Conservation (phyloP, 805 yeast genomes). For the Wickerhamomyces chambardii region DNA sequence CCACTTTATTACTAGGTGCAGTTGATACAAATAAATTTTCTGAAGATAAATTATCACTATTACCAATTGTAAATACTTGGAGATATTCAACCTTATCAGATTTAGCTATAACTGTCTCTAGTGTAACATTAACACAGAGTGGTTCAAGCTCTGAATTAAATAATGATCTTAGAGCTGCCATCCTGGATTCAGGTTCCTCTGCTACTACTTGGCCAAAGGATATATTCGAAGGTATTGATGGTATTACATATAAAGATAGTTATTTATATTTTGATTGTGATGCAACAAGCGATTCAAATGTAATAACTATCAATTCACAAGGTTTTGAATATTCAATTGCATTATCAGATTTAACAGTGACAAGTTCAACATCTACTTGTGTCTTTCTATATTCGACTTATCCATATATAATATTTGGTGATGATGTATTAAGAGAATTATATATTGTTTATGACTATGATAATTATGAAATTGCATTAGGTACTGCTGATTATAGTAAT, state of each 20-base stretch:
- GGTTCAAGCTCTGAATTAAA: background rate
- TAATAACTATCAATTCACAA: background rate
- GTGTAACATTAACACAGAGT: background rate
- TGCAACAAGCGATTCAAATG: background rate
- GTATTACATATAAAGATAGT: background rate
- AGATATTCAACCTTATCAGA: background rate
- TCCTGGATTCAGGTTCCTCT: background rate
- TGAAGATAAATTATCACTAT: background rate
- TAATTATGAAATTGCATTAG: constrained; percentile 40
- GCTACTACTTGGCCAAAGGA: background rate
- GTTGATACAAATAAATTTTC: background rate
- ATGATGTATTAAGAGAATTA: constrained; percentile 48
- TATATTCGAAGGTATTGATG: background rate
- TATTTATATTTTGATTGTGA: background rate
- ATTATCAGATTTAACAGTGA: background rate
- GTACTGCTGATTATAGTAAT: constrained; percentile 21
- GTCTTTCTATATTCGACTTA: background rate
- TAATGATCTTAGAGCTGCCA: background rate
- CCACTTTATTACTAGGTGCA: background rate
- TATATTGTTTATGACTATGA: constrained; percentile 60
- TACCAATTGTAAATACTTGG: background rate
- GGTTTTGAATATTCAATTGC: background rate
- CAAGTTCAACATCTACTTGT: background rate
- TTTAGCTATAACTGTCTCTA: background rate
- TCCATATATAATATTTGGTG: constrained; percentile 39